A percentile compares a stretch with the other conserved stretches of the same genome.
phyloP scores from a whole-genome alignment of 768 basidiomycete species.

The Pisolithus albus region DNA sequence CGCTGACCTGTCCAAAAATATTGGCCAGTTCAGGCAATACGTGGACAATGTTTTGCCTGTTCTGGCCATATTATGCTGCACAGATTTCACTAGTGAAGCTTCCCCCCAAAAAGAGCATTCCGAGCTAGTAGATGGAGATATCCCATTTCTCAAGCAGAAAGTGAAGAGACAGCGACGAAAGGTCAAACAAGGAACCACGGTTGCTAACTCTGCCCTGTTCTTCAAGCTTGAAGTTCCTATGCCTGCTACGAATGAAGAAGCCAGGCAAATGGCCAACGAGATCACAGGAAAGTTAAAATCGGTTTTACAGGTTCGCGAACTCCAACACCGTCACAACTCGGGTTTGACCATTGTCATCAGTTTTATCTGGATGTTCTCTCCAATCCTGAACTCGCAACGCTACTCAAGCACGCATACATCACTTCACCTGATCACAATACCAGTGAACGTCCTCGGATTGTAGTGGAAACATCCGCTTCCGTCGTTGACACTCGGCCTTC shows the following conservation, averaged over 20 bases:
- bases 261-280: constrained; percentile 1
- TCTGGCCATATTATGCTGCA: constrained; percentile 11
- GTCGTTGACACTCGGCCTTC: constrained; percentile 11
- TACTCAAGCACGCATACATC: constrained; percentile 8
- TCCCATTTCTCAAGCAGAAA: constrained; percentile 13
- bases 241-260: constrained; percentile 21
- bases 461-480: neutral
- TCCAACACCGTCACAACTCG: neutral
- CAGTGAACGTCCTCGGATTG: neutral
- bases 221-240: constrained; percentile 19
- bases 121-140: constrained; percentile 1
- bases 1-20: constrained; percentile 3
- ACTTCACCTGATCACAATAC: neutral
- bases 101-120: neutral
- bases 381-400: constrained; percentile 8
- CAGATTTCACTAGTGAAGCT: constrained; percentile 5
- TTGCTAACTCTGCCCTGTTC: constrained; percentile 25
- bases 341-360: constrained; percentile 5
- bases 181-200: constrained; percentile 3
- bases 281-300: constrained; percentile 21
- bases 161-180: constrained; percentile 24
- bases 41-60: constrained; percentile 19
- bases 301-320: constrained; percentile 23
- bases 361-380: constrained; percentile 21
- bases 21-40: constrained; percentile 17